Evolutionary conservation across 306 rosid genomes (phyloP).

Genomic region (Biancaea sappan): DNA sequence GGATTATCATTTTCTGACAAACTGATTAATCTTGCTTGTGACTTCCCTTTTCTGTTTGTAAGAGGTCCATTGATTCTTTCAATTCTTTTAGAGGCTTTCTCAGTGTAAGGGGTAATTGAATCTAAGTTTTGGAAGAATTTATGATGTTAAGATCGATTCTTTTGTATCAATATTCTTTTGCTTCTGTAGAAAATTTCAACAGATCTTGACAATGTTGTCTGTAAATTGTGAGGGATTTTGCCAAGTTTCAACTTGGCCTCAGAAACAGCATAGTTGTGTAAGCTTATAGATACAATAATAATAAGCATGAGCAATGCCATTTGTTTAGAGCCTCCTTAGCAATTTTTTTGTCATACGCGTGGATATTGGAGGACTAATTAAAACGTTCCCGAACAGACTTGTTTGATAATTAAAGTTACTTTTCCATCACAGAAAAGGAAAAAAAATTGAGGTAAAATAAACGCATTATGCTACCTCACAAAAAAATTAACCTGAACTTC

Average conservation of each 20-base stretch:
- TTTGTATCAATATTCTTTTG: not conserved
- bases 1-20: not conserved
- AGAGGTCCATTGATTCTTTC: conserved; percentile 20
- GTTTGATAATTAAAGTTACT: not conserved
- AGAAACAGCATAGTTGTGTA: conserved; percentile 1
- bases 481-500: no score
- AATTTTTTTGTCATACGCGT: not conserved
- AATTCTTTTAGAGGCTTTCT: conserved; percentile 7
- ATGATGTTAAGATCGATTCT: not conserved
- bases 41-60: not conserved
- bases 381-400: not conserved
- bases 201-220: not conserved
- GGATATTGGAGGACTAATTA: not conserved
- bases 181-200: not conserved
- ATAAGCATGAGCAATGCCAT: not conserved
- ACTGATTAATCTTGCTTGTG: not conserved
- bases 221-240: not conserved
- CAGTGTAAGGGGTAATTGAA: not conserved
- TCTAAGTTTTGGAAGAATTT: not conserved
- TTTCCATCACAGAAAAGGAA: not conserved
- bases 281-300: not conserved
- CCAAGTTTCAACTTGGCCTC: not conserved
- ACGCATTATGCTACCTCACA: no score
- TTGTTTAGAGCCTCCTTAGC: not conserved
- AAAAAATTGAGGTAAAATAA: not conserved